Evolutionary conservation across 768 basidiomycete genomes (phyloP).

Genomic region (Dendrothele bispora): DNA sequence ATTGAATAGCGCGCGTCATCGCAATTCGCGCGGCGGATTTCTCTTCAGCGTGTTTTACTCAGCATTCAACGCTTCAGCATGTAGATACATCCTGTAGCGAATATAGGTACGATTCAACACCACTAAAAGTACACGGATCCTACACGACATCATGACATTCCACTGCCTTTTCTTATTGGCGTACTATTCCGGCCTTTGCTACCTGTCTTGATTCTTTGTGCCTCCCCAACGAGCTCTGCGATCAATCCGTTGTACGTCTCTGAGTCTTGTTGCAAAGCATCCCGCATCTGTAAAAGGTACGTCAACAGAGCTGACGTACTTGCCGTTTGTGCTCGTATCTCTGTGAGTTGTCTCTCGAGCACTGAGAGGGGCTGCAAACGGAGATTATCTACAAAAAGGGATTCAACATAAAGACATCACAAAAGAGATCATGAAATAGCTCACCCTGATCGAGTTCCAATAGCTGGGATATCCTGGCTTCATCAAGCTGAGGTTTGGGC

Average conservation of each 20-base stretch:
- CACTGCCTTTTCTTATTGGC: constrained; percentile 50
- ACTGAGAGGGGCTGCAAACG: constrained; percentile 67
- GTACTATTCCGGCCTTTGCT: constrained; percentile 54
- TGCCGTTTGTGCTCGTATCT: constrained; percentile 71
- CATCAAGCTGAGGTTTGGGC: constrained; percentile 73
- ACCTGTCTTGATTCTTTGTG: constrained; percentile 77
- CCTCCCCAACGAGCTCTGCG: constrained; percentile 89
- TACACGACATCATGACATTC: constrained; percentile 29
- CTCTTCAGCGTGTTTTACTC: too few relatives aligned
- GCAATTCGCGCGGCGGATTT: too few relatives aligned
- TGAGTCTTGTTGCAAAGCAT: constrained; percentile 81
- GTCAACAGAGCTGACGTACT: constrained; percentile 77
- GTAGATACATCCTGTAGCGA: too few relatives aligned
- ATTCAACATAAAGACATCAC: constrained; percentile 2
- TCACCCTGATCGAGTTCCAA: constrained; percentile 68
- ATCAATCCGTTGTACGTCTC: constrained; percentile 91
- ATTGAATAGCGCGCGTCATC: too few relatives aligned
- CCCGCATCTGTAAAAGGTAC: constrained; percentile 77
- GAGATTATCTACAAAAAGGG: constrained; percentile 55
- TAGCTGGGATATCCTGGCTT: constrained; percentile 61
- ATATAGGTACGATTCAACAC: too few relatives aligned
- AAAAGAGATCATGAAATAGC: constrained; percentile 15
- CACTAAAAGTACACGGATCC: too few relatives aligned
- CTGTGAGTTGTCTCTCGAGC: constrained; percentile 65
- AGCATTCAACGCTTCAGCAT: too few relatives aligned